Conservation (phyloP, 768 basidiomycete genomes). For the Myochromella boudieri region DNA sequence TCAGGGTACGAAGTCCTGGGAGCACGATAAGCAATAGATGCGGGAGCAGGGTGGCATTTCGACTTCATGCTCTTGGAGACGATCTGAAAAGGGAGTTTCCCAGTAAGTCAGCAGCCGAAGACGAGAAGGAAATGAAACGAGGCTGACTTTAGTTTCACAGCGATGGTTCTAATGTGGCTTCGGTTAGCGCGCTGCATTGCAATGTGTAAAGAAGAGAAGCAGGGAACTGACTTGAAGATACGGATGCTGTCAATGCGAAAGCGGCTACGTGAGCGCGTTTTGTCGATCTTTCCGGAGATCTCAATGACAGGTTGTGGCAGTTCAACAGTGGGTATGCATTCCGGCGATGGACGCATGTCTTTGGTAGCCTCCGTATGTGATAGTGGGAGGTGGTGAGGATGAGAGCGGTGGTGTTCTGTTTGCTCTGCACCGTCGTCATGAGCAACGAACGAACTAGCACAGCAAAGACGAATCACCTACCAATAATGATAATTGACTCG, state of each 20-base stretch:
- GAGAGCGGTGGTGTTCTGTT: constrained; percentile 14
- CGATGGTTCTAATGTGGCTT: constrained; percentile 18
- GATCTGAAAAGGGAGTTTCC: too few relatives aligned
- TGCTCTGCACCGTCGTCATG: constrained; percentile 6
- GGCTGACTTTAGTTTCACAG: constrained; percentile 20
- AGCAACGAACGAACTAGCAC: neutral
- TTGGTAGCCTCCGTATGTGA: constrained; percentile 7
- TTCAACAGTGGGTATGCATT: constrained; percentile 4
- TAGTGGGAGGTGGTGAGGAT: constrained; percentile 4
- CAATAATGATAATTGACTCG: constrained; percentile 28
- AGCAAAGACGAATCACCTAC: constrained; percentile 17
- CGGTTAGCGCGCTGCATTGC: too few relatives aligned
- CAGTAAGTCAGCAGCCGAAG: too few relatives aligned
- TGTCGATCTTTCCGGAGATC: constrained; percentile 12
- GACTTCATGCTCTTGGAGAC: constrained; percentile 9
- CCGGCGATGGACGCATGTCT: constrained; percentile 1
- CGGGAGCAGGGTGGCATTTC: neutral
- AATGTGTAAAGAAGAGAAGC: too few relatives aligned
- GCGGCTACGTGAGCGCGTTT: constrained; percentile 12
- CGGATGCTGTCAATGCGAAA: constrained; percentile 19
- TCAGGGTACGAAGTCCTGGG: neutral
- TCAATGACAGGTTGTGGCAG: constrained; percentile 10
- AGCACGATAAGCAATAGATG: neutral
- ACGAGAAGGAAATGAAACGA: neutral
- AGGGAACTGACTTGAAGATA: constrained; percentile 19